Evolutionary conservation across 208 protist species (phyloP), one percentile per base, ranked within the genome.

Genomic region (Endotrypanum monterogeii): DNA sequence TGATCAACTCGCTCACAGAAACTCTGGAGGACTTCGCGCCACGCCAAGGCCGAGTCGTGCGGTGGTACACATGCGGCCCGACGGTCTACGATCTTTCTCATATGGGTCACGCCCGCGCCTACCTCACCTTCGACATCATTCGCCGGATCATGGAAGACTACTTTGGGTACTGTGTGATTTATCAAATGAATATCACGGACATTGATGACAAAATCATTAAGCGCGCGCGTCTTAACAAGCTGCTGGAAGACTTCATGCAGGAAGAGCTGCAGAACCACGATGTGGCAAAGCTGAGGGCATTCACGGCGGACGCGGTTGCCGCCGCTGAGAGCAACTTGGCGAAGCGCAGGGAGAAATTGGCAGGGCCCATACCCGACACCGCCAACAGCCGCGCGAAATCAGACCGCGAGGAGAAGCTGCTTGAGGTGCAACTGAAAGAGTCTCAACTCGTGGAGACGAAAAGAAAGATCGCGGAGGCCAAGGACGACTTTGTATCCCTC

Each of bases 151-250:
- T 99, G 85, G 85, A 94, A 67, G 89, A 99, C 58, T 99, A 99
- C 85, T 99, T 99, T 78, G 79, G 87, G 25, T 98, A 98, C 74
- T 74, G 92, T 14, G 85, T 99, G 0, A 37, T 88, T 9, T 97
- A 96, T 62, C 91, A 96, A 72, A 98, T 99, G 96, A 99, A 99
- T 83, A 98, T 99, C 60, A 99, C 99, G 20, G 98, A 99, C 79
- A 98, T 99, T 75, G 99, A 99, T 74, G 99, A 99, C 86, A 99
- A 99, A 76, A 99, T 99, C 71, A 99, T 99, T 63, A 93, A 98
- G 70, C 86, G 91, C n/a, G 94, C 97, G 2, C 85, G 97, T 46
- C 85, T 95, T 66, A 96, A 95, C 76, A 83, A 94, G 58, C 92
- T 99, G 18, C 78, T 98, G 32, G 81, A 87, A 12, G 63, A 91